Base-by-base conservation (phyloP, 2,329 filamentous ascomycete genomes). In the Tricladium varicosporioides region DNA sequence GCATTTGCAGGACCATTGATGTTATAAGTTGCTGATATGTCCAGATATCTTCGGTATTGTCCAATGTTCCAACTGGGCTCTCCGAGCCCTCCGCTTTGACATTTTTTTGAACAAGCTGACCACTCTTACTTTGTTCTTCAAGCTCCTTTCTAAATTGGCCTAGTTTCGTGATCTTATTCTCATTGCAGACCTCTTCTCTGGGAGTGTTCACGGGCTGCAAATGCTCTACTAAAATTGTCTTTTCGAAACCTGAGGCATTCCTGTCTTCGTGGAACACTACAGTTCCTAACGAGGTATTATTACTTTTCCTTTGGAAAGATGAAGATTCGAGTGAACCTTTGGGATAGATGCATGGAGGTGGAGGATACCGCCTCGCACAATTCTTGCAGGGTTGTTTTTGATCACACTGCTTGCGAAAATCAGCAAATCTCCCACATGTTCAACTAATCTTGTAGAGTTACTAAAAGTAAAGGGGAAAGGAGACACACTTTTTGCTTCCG, bases 321-420 rank as follows among this genome's bases (percentile, higher is more conserved):
- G n/a, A 13, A 10, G 19, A 54, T 5, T 43, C 45, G 27, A 58
- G 66, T 56, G 5, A 42, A 62, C 70, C 62, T 13, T 59, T 56
- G 14, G 64, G 72, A 61, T 83, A 83, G 60, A 80, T 74, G 65
- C 80, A 83, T 5, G 70, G 63, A 0, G 79, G 79, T 52, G 76
- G 77, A 0, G 80, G 80, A 59, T 79, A 82, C 31, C 80, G 74
- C 40, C 80, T 76, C 19, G 74, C 70, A 61, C 80, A 83, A 63
- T 82, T 81, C 45, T 75, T 76, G 68, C 80, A 82, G 13, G 80
- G 80, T 31, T 79, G 78, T 22, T 76, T 75, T 62, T 81, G 78
- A 62, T 80, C 79, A 65, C 80, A 83, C 80, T 82, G 59, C 40
- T 57, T 40, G 27, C 22, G 7, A 27, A 13, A 43, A 51, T 49